Conservation (phyloP, 1,139 yeast genomes). For the Torulaspora pretoriensis region DNA sequence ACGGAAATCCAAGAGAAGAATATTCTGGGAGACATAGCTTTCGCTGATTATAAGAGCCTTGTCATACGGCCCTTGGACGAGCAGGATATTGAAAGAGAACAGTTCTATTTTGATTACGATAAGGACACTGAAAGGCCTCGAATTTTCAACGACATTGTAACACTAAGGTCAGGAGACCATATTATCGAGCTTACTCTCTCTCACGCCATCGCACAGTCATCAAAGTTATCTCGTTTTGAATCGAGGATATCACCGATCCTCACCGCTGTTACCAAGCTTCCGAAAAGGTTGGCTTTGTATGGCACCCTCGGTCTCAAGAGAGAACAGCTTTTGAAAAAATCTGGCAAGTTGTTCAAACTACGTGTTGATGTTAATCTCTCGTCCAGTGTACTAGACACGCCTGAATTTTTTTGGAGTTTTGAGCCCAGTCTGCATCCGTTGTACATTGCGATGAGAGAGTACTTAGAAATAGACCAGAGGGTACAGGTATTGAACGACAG, state of each 20-base stretch:
- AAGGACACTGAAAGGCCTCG: conserved; percentile 78
- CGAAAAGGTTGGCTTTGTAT: conserved; percentile 83
- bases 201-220: conserved; percentile 95
- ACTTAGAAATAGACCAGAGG: conserved; percentile 88
- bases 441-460: conserved; percentile 84
- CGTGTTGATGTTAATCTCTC: conserved; percentile 91
- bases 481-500: conserved; percentile 90
- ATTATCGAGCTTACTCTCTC: conserved; percentile 88
- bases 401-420: conserved; percentile 93
- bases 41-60: conserved; percentile 44
- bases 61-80: conserved; percentile 76
- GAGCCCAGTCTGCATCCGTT: conserved; percentile 95
- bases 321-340: conserved; percentile 75
- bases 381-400: conserved; percentile 88
- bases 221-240: conserved; percentile 85
- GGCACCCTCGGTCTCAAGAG: conserved; percentile 79
- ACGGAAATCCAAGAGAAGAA: conserved; percentile 90
- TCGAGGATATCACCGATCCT: conserved; percentile 82
- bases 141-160: conserved; percentile 90
- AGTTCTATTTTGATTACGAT: conserved; percentile 88
- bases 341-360: conserved; percentile 83
- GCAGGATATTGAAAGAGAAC: conserved; percentile 91
- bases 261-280: conserved; percentile 80
- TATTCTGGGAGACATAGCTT: conserved; percentile 84
- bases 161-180: conserved; percentile 86